phyloP scores from a whole-genome alignment of 805 yeast species.

The Starmerella sp. region DNA sequence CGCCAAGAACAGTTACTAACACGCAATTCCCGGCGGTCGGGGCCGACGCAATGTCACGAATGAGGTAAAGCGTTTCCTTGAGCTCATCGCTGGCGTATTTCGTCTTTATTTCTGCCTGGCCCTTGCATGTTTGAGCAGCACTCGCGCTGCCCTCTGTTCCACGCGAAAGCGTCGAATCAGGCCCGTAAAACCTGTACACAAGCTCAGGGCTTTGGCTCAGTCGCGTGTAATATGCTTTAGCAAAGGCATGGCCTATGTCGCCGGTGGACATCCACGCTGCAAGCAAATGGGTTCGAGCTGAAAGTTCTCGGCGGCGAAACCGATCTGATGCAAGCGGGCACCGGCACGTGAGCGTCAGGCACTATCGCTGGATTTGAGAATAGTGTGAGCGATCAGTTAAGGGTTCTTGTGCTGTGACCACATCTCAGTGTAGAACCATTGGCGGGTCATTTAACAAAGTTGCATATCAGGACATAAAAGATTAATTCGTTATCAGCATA shows the following conservation, averaged over 20 bases:
- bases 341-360: too few relatives aligned
- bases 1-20: conserved; percentile 34
- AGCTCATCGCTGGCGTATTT: neutral
- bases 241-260: conserved; percentile 33
- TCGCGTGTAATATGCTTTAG: conserved; percentile 31
- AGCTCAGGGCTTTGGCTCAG: conserved; percentile 27
- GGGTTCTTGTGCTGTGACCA: too few relatives aligned
- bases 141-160: conserved; percentile 31
- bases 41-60: neutral
- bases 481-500: too few relatives aligned
- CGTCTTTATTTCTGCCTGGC: neutral
- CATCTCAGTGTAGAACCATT: too few relatives aligned
- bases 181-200: conserved; percentile 30
- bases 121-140: neutral
- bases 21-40: conserved; percentile 22
- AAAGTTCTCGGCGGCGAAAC: neutral
- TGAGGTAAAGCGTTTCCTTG: neutral
- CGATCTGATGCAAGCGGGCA: neutral
- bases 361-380: too few relatives aligned
- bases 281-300: neutral
- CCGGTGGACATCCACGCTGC: neutral
- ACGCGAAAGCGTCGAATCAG: conserved; percentile 29
- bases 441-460: too few relatives aligned
- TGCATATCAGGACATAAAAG: too few relatives aligned
- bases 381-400: too few relatives aligned